Base-by-base conservation (phyloP, 441 rosid genomes). In the Geranium incanum region DNA sequence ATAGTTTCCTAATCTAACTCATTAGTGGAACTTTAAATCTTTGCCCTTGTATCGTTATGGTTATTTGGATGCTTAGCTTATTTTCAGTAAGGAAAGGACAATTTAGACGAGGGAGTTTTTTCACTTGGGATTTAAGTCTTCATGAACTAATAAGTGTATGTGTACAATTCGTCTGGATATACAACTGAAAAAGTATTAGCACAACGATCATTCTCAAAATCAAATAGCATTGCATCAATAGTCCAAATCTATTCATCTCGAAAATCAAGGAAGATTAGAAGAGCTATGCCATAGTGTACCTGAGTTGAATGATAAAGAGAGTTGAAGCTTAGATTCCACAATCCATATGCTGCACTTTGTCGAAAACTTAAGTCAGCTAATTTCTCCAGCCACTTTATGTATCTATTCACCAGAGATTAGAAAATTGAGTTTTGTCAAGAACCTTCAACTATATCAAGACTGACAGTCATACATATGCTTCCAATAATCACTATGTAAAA, bases 291-390 rank as follows among this genome's bases (percentile, higher is more conserved):
- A 39, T 7, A 55, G 19, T 55, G 62, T 55, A 91, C 98, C 97
- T 91, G 97, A 72, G 93, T 90, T 38, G 97, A 87, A 78, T 91
- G 97, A 82, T 91, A 91, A 75, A 94, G 93, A 69, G 89, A 84
- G 79, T 90, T 89, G 89, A 88, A 94, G 84, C 86, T 85, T 81
- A 85, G 83, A 73, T 86, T 94, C 97, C 98, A 94, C 73, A 90
- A 81, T 68, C 98, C 98, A 86, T 86, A 88, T 48, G 98, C 98
- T 81, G 92, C 95, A 86, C 98, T 94, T 83, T 94, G 97, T 73
- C 91, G 85, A 80, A 94, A 79, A 81, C 91, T 91, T 78, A 91
- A 81, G 82, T 81, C 87, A 68, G 96, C 96, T 81, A 91, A 74
- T 78, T 87, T 94, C 69, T 83, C 88, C 63, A 91, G 88, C 95